Percentiles rank a stretch among this genome's conserved stretches.
Evolutionary conservation across 805 yeast species (phyloP).

Genomic region (Ogataea pilisensis): DNA sequence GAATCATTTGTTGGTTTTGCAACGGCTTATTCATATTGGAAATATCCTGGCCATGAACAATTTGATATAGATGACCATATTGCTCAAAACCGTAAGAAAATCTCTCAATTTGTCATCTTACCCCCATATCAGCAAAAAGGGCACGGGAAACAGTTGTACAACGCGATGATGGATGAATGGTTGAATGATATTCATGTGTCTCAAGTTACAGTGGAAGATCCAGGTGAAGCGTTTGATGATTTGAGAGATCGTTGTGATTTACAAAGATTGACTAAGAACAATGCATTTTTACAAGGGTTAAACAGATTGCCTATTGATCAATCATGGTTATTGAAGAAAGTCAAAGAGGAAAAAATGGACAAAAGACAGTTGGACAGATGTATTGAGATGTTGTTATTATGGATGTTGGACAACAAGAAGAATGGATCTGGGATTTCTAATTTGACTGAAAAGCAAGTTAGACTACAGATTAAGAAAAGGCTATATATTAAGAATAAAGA

Average conservation of each 20-base stretch:
- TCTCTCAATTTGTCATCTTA: constrained; percentile 80
- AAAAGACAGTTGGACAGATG: constrained; percentile 74
- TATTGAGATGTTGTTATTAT: constrained; percentile 67
- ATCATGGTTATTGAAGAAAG: constrained; percentile 39
- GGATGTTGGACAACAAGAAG: constrained; percentile 30
- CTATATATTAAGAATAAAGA: constrained; percentile 77
- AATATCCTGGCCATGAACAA: constrained; percentile 59
- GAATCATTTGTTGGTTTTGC: constrained; percentile 68
- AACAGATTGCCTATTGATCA: constrained; percentile 19
- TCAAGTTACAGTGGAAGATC: constrained; percentile 91
- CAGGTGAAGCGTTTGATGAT: constrained; percentile 88
- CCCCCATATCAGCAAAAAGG: constrained; percentile 79
- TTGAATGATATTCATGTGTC: constrained; percentile 43
- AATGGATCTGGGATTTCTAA: neutral
- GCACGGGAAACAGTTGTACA: constrained; percentile 69
- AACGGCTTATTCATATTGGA: constrained; percentile 83
- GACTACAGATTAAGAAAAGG: constrained; percentile 69
- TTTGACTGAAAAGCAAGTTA: constrained; percentile 34
- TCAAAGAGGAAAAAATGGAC: constrained; percentile 54
- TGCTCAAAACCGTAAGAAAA: constrained; percentile 55
- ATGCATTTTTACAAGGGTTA: constrained; percentile 30
- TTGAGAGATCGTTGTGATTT: constrained; percentile 82
- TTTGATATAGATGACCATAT: constrained; percentile 23
- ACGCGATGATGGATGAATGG: constrained; percentile 53
- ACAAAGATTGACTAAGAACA: constrained; percentile 37